Base-by-base conservation (phyloP, 164 flowering plant species). In the Stephania japonica region DNA sequence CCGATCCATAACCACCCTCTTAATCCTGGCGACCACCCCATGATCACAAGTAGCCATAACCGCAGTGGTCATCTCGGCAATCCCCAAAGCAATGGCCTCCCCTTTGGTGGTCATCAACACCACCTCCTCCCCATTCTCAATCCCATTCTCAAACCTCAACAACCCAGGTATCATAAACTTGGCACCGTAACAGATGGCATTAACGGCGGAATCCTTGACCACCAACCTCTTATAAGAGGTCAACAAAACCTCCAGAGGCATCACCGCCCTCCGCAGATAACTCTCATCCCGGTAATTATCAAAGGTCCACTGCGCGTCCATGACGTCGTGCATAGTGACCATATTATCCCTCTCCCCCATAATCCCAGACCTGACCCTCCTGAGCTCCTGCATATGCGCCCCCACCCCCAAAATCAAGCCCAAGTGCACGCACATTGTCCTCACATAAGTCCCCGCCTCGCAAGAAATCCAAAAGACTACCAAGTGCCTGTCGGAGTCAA, bases 41-140 rank as follows among this genome's bases (percentile, higher is more conserved):
- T 90, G 95, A 77, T 90, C 95, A 77, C 95, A 90, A 19, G 95
- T 89, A 0, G 92, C 92, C 89, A 90, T 90, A 14, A 90, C 95
- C 0, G 95, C 88, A 0, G 95, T 90, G 0, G 95, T 90, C 95
- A 90, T 90, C 81, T 90, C 90, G 0, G 95, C 90, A 50, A 90
- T 87, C 19, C 92, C 95, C 80, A 90, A 65, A 0, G 95, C 92
- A 83, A 90, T 80, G 0, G 95, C 95, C 75, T 90, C 95, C 18
- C 92, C 95, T 69, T 90, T 90, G 0, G 92, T 90, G 1, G 92
- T 90, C 94, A 90, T 90, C 69, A 90, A 71, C 12, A 90, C 94
- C 64, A 90, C 87, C 70, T 90, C 94, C 76, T 88, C 91, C 14
- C 91, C 92, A 75, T 70, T 81, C 70, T 88, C 94, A 72, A 90